Evolutionary conservation across 2,329 filamentous ascomycete species (phyloP), one percentile per base, ranked within the genome.

Genomic region (Hypoxylon sp.): DNA sequence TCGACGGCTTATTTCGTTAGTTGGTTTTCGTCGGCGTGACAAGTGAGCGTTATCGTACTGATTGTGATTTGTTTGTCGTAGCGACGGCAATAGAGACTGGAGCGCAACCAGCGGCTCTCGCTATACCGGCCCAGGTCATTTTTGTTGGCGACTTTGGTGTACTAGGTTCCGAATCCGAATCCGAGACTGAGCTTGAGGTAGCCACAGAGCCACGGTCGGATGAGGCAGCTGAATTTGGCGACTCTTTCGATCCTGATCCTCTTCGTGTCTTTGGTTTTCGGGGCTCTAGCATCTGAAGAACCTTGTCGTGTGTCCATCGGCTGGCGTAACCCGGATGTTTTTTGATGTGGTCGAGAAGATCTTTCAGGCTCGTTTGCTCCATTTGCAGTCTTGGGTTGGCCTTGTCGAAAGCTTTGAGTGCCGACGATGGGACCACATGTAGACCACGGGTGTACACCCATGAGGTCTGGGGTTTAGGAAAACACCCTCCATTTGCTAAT

Each of bases 391-490:
- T 50, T 30, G 10, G 22, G 4, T 31, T 20, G 7, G 58, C 6
- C 46, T 72, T 74, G 63, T 70, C 59, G 64, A 74, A 75, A 6
- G 14, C 8, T n/a, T 57, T 66, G 46, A 78, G 74, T 35, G 59
- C 63, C 7, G 73, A 71, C 4, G 68, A 42, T 3, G 73, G 74
- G 13, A 77, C 75, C 46, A 76, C 56, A 22, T 37, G 70, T 4
- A 30, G n/a, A n/a, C 3, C 11, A 10, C 66, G 65, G 17, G 62
- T 60, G 49, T 75, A 75, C 3, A 77, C 73, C 76, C 76, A 77
- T 11, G 71, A 73, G 0, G 76, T 75, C 50, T 73, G 58, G 0
- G 44, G 31, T 63, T 78, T 78, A 6, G 76, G 77, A 66, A 75
- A 75, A 14, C 2, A 0, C 25, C 62, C 57, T 6, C 67, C 70